Conservation (phyloP, 192 early-diverging fungal genomes). For the Dissophora ornata region DNA sequence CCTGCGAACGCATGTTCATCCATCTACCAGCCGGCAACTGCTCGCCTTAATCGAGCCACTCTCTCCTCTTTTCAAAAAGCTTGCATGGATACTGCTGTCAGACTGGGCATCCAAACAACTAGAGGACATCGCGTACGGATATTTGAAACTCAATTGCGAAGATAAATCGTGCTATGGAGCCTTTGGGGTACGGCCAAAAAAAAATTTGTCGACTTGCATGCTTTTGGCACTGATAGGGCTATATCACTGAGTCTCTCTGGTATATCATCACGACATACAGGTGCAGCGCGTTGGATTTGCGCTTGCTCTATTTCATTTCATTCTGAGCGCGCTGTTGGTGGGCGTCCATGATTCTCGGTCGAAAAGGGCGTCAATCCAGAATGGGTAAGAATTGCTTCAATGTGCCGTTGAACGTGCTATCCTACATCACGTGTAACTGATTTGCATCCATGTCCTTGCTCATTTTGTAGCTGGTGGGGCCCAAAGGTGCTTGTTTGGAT, state of each 20-base stretch:
- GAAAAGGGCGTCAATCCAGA: slow-evolving; percentile 87
- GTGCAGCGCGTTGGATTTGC: slow-evolving; percentile 95
- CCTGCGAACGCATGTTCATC: neutral
- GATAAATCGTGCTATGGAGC: slow-evolving; percentile 88
- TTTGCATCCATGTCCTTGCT: neutral
- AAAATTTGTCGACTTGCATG: no score
- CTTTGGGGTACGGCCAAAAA: slow-evolving; percentile 70
- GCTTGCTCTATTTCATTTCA: slow-evolving; percentile 74
- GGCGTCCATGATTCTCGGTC: slow-evolving; percentile 83
- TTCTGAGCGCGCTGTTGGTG: slow-evolving; percentile 67
- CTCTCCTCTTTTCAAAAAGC: no score
- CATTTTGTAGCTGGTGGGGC: slow-evolving; percentile 70
- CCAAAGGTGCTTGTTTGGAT: slow-evolving; percentile 79
- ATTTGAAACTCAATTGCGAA: slow-evolving; percentile 88
- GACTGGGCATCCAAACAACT: slow-evolving; percentile 90
- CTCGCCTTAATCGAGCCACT: no score
- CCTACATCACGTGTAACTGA: neutral
- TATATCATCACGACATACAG: slow-evolving; percentile 43
- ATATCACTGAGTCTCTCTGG: no score
- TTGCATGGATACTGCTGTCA: slow-evolving; percentile 90
- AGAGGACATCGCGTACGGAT: slow-evolving; percentile 82
- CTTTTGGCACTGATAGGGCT: no score
- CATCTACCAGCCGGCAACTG: no score
- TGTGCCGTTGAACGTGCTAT: no score
- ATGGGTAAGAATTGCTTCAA: slow-evolving; percentile 71